Base-by-base conservation (phyloP, 768 basidiomycete genomes). In the Kwoniella europaea region DNA sequence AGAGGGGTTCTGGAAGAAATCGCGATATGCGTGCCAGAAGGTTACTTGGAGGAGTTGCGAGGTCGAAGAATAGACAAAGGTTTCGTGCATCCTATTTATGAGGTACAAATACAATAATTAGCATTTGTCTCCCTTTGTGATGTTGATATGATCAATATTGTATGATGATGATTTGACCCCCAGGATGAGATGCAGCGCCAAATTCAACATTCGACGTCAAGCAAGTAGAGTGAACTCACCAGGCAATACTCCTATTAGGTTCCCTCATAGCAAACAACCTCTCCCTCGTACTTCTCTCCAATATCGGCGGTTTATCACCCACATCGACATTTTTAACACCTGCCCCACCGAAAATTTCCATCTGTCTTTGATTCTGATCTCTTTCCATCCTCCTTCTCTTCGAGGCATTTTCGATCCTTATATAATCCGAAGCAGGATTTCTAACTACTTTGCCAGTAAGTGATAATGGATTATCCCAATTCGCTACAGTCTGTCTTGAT, bases 11-110 rank as follows among this genome's bases (percentile, higher is more conserved):
- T 87, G 84, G 76, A 98, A 97, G 1, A 88, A 88, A 69, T 92
- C 91, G 72, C 91, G 90, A 85, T 99, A 99, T 13, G 94, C 87
- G 67, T 89, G 93, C 95, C 96, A 99, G 78, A 99, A 93, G 66
- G 92, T 90, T 43, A 96, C 93, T 83, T 98, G 97, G 0, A 93
- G 94, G 57, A 98, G 85, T 78, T 94, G 92, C 4, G 91, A 89
- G 3, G 91, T 89, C 1, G 90, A 83, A 71, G 90, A 90, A 18
- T 90, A 86, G 16, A 91, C 87, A 76, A 95, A 98, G 87, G 93
- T 91, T n/a, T 87, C 84, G 79, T 89, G 90, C 92, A 99, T 96
- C 96, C 96, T 94, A 78, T 13, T n/a, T 24, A 35, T n/a, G 43
- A 35, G 35, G 35, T 35, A 35, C 35, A 44, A 44, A 53, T 16